phyloP scores from a whole-genome alignment of 345 rosid genomes.

The Nasturtium officinale region DNA sequence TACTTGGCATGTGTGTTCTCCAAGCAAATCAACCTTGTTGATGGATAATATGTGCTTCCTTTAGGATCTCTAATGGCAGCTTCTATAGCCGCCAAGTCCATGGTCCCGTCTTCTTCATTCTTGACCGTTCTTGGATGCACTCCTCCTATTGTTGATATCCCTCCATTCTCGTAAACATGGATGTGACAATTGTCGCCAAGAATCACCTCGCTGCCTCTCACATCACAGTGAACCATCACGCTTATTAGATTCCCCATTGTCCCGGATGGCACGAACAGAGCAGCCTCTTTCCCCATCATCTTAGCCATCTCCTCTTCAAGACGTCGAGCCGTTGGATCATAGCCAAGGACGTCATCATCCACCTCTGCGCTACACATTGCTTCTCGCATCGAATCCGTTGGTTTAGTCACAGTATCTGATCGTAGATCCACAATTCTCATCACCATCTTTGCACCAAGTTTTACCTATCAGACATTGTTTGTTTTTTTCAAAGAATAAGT shows the following conservation, averaged over 20 bases:
- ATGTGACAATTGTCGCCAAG: constrained; percentile 83
- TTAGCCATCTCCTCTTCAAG: constrained; percentile 78
- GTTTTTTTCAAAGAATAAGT: neutral
- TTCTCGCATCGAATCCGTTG: constrained; percentile 79
- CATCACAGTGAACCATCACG: constrained; percentile 83
- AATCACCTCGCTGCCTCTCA: constrained; percentile 89
- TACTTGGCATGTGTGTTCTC: constrained; percentile 95
- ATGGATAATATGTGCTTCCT: constrained; percentile 73
- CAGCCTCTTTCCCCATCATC: constrained; percentile 83
- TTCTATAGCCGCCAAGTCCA: constrained; percentile 73
- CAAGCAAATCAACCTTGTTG: constrained; percentile 85
- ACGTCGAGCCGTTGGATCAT: constrained; percentile 70
- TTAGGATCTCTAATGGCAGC: constrained; percentile 79
- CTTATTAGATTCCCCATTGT: constrained; percentile 97
- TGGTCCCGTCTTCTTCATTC: constrained; percentile 82
- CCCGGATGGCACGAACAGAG: constrained; percentile 85
- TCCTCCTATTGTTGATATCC: constrained; percentile 83
- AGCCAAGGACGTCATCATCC: constrained; percentile 77
- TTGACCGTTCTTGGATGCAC: constrained; percentile 79
- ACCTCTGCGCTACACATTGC: constrained; percentile 91
- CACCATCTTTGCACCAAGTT: constrained; percentile 57
- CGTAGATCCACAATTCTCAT: constrained; percentile 78
- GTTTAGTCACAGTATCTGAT: constrained; percentile 88
- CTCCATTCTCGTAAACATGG: constrained; percentile 86
- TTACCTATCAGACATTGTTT: constrained; percentile 4